A percentile compares a stretch with the other conserved stretches of the same genome.
These are phyloP conservation scores for Graphium sp. DNA, from an alignment of 2,329 filamentous ascomycete genomes.

Conservation along the genomic window DNA sequence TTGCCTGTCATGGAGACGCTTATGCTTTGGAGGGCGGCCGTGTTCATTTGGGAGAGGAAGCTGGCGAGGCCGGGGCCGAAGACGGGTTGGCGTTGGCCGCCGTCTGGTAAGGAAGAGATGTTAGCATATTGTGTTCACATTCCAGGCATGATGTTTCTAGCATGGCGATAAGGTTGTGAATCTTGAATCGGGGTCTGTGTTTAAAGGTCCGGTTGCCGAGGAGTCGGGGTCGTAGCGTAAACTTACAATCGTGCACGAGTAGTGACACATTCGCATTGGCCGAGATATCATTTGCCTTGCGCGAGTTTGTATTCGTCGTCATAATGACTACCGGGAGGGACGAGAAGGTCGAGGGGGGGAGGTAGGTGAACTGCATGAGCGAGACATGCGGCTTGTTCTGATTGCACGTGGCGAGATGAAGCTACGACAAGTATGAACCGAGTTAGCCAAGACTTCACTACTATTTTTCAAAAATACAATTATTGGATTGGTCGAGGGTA, in stretches of 20 bases:
- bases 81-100: constrained; percentile 43
- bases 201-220: not conserved
- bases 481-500: constrained; percentile 4
- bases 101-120: constrained; percentile 69
- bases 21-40: constrained; percentile 72
- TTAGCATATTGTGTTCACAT: constrained; percentile 32
- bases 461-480: not conserved
- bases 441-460: constrained; percentile 4
- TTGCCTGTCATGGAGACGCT: constrained; percentile 87
- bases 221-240: not conserved
- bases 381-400: constrained; percentile 78
- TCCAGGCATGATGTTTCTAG: not conserved
- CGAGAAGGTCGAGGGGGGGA: constrained; percentile 58
- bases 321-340: constrained; percentile 76
- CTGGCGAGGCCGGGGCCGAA: constrained; percentile 58
- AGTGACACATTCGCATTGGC: constrained; percentile 78
- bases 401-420: constrained; percentile 85
- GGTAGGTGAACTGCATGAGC: constrained; percentile 98
- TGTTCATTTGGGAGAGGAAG: constrained; percentile 81
- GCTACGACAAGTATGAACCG: constrained; percentile 29
- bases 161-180: too few species aligned
- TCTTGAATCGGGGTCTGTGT: too few species aligned
- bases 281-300: constrained; percentile 67
- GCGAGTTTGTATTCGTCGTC: constrained; percentile 69
- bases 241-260: constrained; percentile 78